Base-by-base conservation (phyloP, 2,329 filamentous ascomycete genomes). In the Davidsoniella virescens region DNA sequence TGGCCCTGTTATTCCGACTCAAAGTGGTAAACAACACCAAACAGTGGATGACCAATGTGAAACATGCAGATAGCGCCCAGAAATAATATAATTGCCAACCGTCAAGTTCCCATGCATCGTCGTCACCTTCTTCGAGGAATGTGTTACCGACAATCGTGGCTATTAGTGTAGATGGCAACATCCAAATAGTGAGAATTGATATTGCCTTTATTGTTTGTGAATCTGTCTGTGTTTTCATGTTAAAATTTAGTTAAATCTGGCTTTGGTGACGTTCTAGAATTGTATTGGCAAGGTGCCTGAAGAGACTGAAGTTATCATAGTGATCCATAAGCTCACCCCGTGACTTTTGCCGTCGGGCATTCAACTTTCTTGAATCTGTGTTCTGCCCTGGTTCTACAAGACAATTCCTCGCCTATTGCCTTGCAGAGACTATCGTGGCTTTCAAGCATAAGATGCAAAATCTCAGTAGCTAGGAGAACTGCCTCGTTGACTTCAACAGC, bases 141-240 rank as follows among this genome's bases (percentile, higher is more conserved):
- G 52, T 47, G 3, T 40, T 25, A 14, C 45, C 45, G 45, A 49
- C 51, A 3, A 54, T 29, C 41, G 52, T 36, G 2, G 52, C 49
- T 23, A 46, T 45, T 41, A 54, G 52, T 14, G 49, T 54, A 6
- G 40, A 41, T 4, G 52, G 52, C 17, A 54, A 29, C 38, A 54
- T 49, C 12, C 49, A 16, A 49, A 54, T 54, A 5, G 52, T 54
- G 41, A 54, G 36, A 10, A 52, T n/a, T 38, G 52, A 42, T 37
- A 54, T 54, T n/a, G 49, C 47, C 16, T 51, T 49, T 45, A 54
- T 54, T 3, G 52, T 45, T 10, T 43, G 38, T 16, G 49, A 51
- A 23, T 54, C 52, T 5, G 17, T 14, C 25, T 49, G 39, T 6
- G 17, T 49, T 8, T 36, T 23, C 10, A 49, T 18, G 18, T 49